Conservation (phyloP, 2,329 filamentous ascomycete species). For the Thermomyces lanuginosus region DNA sequence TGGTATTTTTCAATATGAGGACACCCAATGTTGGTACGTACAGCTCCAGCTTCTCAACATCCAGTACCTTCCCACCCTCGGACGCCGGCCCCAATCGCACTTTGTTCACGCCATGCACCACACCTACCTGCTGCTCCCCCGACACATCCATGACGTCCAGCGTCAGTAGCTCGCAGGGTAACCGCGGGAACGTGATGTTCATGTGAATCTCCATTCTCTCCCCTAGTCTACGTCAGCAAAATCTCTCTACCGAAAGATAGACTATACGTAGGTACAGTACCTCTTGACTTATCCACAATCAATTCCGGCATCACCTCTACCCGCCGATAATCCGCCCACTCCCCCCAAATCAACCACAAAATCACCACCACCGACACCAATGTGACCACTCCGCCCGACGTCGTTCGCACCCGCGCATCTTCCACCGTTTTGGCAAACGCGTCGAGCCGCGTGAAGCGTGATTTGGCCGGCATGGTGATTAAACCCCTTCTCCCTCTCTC, state of each 20-base stretch:
- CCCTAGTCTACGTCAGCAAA: conserved; percentile 43
- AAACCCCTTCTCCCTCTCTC: no score
- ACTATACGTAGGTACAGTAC: conserved; percentile 30
- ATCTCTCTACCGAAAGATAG: not conserved
- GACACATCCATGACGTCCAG: conserved; percentile 99
- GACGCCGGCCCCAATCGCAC: conserved; percentile 57
- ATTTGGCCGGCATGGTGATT: conserved; percentile 72
- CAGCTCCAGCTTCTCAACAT: conserved; percentile 52
- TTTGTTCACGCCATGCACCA: conserved; percentile 84
- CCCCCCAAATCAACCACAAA: conserved; percentile 75
- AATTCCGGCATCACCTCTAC: conserved; percentile 80
- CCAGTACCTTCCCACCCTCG: conserved; percentile 63
- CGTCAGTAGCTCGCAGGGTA: conserved; percentile 89
- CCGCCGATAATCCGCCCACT: conserved; percentile 86
- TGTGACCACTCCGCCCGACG: conserved; percentile 86
- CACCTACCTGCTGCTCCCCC: conserved; percentile 86
- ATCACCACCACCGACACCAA: conserved; percentile 80
- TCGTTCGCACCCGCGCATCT: conserved; percentile 89
- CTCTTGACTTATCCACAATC: conserved; percentile 91
- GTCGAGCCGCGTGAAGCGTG: conserved; percentile 88
- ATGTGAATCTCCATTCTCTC: conserved; percentile 99
- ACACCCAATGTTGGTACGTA: conserved; percentile 24
- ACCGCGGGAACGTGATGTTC: conserved; percentile 85
- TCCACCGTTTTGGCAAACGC: conserved; percentile 99
- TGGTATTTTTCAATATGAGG: conserved; percentile 1